Evolutionary conservation across 2,329 filamentous ascomycete genomes (phyloP).

Genomic region (Penicillium occitanis): DNA sequence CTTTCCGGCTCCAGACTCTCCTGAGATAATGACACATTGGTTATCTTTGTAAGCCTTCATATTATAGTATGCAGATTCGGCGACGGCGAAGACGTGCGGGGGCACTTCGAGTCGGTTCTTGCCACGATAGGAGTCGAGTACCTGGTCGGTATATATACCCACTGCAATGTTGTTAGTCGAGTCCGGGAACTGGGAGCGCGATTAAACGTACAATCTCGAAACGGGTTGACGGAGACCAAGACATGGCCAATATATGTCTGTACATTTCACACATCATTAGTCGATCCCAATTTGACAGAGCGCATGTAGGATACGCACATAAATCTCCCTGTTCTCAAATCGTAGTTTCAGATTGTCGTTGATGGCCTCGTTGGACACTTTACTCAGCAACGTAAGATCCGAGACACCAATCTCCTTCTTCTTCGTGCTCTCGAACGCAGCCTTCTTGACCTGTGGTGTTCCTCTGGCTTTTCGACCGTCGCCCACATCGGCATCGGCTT

Average conservation of each 20-base stretch:
- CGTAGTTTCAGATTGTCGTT: constrained; percentile 99
- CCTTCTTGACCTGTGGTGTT: constrained; percentile 81
- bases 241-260: constrained; percentile 99
- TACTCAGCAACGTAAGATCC: constrained; percentile 94
- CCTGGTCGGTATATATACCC: constrained; percentile 94
- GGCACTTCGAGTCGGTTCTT: constrained; percentile 94
- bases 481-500: constrained; percentile 43
- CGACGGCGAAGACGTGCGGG: constrained; percentile 95
- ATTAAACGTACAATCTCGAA: constrained; percentile 69
- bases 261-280: constrained; percentile 2
- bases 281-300: no score
- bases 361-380: constrained; percentile 98
- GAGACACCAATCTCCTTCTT: constrained; percentile 99
- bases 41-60: constrained; percentile 99
- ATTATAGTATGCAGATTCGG: constrained; percentile 96
- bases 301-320: constrained; percentile 54
- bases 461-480: constrained; percentile 48
- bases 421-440: constrained; percentile 91
- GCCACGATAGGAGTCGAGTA: constrained; percentile 89
- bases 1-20: constrained; percentile 96
- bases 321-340: constrained; percentile 96
- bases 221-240: constrained; percentile 97
- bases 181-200: not conserved
- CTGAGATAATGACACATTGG: constrained; percentile 98
- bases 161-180: constrained; percentile 53